Evolutionary conservation across 305 asterid species (phyloP), one percentile per base, ranked within the genome.

Genomic region (Euphrasia arctica): DNA sequence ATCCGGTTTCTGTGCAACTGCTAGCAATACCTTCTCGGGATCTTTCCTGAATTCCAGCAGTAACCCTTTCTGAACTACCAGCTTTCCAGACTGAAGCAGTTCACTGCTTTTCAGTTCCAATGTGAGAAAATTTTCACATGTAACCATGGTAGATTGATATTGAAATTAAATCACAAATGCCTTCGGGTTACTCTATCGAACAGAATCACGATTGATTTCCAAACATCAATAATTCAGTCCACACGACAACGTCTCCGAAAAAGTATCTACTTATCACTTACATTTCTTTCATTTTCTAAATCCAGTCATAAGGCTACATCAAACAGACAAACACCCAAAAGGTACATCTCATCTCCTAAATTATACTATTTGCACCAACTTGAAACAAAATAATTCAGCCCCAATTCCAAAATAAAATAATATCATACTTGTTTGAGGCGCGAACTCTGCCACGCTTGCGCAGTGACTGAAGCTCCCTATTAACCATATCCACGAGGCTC

Each of bases 31-130:
- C 78, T 90, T 82, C 18, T 83, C 95, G 0, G 95, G 5, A 62
- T 85, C 98, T 82, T 92, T 89, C 86, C 80, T 85, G 80, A 89
- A 92, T 76, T 92, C 98, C 69, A 92, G 81, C 69, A 92, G 75
- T 64, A 87, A 62, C 25, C 98, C 98, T 80, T 81, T 82, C 78
- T 77, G 78, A 62, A 89, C 71, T 32, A 77, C 74, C 78, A 15
- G 79, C 68, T 83, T 89, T 62, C 77, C 89, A 29, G 64, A 48
- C 80, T 79, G 68, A 74, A 87, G 67, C 70, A 75, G 87, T 74
- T 76, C 91, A 54, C 79, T 77, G 78, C 81, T 80, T 70, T 71
- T 79, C 75, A 85, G 65, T 77, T 76, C 90, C 77, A 92, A 70
- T 77, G 95, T 87, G 86, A 62, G 76, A 70, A 71, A 62, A 50